Base-by-base conservation (phyloP, 768 basidiomycete species). In the Paxillus rubicundulus region DNA sequence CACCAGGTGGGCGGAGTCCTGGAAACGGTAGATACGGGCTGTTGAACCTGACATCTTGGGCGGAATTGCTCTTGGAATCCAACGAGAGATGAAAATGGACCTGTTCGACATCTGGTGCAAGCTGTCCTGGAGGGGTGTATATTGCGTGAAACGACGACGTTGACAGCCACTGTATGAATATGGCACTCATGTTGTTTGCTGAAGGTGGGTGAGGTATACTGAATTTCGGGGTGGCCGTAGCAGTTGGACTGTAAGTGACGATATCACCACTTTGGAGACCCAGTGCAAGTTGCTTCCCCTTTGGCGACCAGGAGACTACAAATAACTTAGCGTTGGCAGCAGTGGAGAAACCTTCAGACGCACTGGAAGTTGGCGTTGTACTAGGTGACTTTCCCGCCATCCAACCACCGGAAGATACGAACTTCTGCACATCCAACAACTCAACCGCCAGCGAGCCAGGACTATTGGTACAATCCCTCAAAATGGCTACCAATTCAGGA, bases 221-320 rank as follows among this genome's bases (percentile, higher is more conserved):
- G 45, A 77, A 82, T 61, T 87, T 82, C 6, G 76, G 74, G 2
- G 72, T 69, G 5, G 77, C 70, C 9, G 80, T 80, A 50, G 82
- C 81, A 10, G 73, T 73, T 20, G 85, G 76, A 36, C 78, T 75
- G 63, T 82, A 91, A 0, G 87, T 83, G 38, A 88, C 64, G 36
- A 92, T 84, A 49, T 86, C 85, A 3, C 89, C 89, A 17, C 75
- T 77, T 57, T 79, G 79, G 14, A 90, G 70, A 20, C 86, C 90
- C 42, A 92, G 79, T 1, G 87, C 88, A 38, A 92, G 74, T 50
- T 92, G 89, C 63, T 89, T 92, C 41, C 89, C 90, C 65, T 89
- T 90, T 2, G 89, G 87, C 3, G 89, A 92, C 89, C 90, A 92
- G 12, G 86, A 80, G 9, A 86, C 90, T 92, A 51, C 41, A 47